phyloP scores from a whole-genome alignment of 768 basidiomycete species.

The Agaricus sinodeliciosus region DNA sequence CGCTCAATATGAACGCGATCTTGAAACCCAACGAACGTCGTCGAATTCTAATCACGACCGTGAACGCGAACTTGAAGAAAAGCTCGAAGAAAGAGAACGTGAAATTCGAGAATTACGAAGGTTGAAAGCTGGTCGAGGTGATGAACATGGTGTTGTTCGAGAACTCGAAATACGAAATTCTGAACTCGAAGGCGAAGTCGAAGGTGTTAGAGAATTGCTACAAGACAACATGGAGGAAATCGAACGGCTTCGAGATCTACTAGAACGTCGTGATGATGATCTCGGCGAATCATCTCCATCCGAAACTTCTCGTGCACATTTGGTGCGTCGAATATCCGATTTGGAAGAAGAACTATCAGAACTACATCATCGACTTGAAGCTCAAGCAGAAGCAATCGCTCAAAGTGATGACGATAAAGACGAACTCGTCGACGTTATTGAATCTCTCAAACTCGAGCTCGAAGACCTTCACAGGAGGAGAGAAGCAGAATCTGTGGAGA shows the following conservation, averaged over 20 bases:
- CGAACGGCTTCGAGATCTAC: slow-evolving; percentile 61
- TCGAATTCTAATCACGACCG: slow-evolving; percentile 22
- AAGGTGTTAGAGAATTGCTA: slow-evolving; percentile 58
- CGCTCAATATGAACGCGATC: slow-evolving; percentile 74
- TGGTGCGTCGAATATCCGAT: slow-evolving; percentile 46
- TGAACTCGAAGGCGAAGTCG: slow-evolving; percentile 69
- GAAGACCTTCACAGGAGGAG: slow-evolving; percentile 59
- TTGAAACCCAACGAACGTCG: slow-evolving; percentile 53
- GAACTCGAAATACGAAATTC: slow-evolving; percentile 56
- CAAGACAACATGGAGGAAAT: slow-evolving; percentile 85
- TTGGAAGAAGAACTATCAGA: slow-evolving; percentile 61
- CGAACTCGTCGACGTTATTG: slow-evolving; percentile 59
- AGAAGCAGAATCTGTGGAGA: slow-evolving; percentile 58
- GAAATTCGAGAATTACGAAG: slow-evolving; percentile 65
- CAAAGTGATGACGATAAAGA: slow-evolving; percentile 68
- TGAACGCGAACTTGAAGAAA: slow-evolving; percentile 11
- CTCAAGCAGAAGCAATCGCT: slow-evolving; percentile 47
- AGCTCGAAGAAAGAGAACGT: slow-evolving; percentile 39
- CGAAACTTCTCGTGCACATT: slow-evolving; percentile 33
- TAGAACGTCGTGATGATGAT: slow-evolving; percentile 44
- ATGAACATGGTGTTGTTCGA: slow-evolving; percentile 44
- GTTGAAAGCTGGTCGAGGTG: slow-evolving; percentile 27
- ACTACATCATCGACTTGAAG: slow-evolving; percentile 49
- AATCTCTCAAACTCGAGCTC: slow-evolving; percentile 55
- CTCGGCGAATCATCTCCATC: background rate